Conservation (phyloP, 441 rosid species). For the Syzygium syzygioides region DNA sequence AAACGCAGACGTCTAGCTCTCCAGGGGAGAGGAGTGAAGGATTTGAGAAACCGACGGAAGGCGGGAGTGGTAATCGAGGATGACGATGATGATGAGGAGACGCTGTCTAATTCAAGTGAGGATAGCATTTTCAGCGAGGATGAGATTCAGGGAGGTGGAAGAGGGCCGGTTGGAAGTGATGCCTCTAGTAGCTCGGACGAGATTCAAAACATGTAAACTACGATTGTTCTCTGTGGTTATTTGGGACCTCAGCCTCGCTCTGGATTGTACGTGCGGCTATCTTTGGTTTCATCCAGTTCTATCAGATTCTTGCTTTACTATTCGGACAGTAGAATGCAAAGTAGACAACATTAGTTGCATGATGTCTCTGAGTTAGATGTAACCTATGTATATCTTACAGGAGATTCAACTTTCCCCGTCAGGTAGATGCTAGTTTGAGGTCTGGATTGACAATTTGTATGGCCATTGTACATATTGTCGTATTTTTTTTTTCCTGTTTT, state of each 20-base stretch:
- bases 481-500: not conserved
- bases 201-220: not conserved
- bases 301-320: not conserved
- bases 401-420: not conserved
- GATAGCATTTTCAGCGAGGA: constrained; percentile 67
- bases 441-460: not conserved
- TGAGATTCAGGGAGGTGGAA: constrained; percentile 37
- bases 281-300: not conserved
- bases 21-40: constrained; percentile 8
- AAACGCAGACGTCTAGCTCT: constrained; percentile 8
- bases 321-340: not conserved
- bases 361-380: not conserved
- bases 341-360: not conserved
- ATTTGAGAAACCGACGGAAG: constrained; percentile 5
- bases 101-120: constrained; percentile 61
- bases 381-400: not conserved
- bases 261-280: not conserved
- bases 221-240: not conserved
- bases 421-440: not conserved
- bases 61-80: not conserved
- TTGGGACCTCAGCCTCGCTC: not conserved
- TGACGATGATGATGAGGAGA: constrained; percentile 3
- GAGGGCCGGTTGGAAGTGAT: not conserved
- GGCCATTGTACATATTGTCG: not conserved
- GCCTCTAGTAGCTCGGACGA: not conserved